A percentile compares a stretch with the other conserved stretches of the same genome.
phyloP scores from a whole-genome alignment of 805 yeast genomes.

The Pichia gijzeniarum region DNA sequence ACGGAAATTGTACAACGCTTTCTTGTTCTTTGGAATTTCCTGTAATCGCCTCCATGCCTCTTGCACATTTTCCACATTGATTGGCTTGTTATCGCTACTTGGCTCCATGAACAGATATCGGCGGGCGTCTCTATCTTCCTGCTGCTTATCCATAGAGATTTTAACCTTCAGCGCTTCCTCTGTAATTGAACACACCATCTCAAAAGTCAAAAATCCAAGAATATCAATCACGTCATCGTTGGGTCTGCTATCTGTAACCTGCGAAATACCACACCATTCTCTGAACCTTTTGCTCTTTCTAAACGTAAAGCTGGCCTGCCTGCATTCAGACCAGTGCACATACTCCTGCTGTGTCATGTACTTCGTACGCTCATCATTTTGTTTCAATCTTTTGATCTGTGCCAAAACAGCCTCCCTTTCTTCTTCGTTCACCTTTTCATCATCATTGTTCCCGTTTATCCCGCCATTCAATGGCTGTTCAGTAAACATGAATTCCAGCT shows the following conservation, averaged over 20 bases:
- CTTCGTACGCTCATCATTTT: constrained; percentile 89
- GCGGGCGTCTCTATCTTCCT: constrained; percentile 30
- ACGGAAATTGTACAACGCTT: constrained; percentile 61
- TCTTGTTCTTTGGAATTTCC: constrained; percentile 45
- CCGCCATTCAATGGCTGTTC: constrained; percentile 79
- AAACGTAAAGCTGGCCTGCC: constrained; percentile 95
- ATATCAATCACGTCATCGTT: constrained; percentile 96
- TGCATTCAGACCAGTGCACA: constrained; percentile 98
- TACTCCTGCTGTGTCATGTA: constrained; percentile 96
- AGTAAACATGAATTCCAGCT: constrained; percentile 83
- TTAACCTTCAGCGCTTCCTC: constrained; percentile 85
- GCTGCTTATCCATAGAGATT: constrained; percentile 38
- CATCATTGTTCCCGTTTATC: constrained; percentile 35
- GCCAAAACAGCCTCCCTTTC: constrained; percentile 86
- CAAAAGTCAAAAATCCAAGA: constrained; percentile 90
- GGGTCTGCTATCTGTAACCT: constrained; percentile 82
- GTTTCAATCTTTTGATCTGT: constrained; percentile 79
- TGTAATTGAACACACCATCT: constrained; percentile 89
- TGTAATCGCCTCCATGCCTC: constrained; percentile 88
- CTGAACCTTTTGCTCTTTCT: constrained; percentile 89
- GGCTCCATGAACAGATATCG: constrained; percentile 80
- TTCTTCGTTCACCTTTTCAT: constrained; percentile 62
- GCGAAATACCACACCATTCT: constrained; percentile 91
- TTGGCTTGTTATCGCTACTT: constrained; percentile 73
- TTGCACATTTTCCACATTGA: constrained; percentile 71